These are phyloP conservation scores for Schoenoplectus triqueter DNA, from an alignment of 202 grass and related monocot genomes.

Conservation along the genomic window DNA sequence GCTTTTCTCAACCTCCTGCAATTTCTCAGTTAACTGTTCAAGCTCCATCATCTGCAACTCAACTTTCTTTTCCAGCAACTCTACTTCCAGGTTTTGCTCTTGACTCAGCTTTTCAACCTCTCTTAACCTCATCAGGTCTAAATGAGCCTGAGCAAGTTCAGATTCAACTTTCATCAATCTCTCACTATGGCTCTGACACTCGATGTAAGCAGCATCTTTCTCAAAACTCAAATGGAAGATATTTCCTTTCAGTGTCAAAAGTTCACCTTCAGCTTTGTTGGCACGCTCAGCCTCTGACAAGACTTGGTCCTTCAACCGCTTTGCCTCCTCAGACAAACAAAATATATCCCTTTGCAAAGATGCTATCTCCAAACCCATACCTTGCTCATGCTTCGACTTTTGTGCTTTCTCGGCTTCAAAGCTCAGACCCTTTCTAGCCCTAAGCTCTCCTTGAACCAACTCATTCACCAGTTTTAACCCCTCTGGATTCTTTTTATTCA, in stretches of 20 bases:
- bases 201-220: slow-evolving; percentile 57
- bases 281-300: slow-evolving; percentile 69
- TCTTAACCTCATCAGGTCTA: slow-evolving; percentile 59
- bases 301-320: slow-evolving; percentile 69
- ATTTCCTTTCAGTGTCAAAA: slow-evolving; percentile 62
- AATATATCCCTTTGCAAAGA: slow-evolving; percentile 70
- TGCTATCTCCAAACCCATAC: slow-evolving; percentile 44
- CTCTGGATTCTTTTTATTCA: slow-evolving; percentile 34
- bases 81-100: slow-evolving; percentile 62
- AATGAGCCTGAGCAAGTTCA: slow-evolving; percentile 56
- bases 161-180: slow-evolving; percentile 61
- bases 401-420: slow-evolving; percentile 64
- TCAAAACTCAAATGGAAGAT: slow-evolving; percentile 63
- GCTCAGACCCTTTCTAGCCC: slow-evolving; percentile 61
- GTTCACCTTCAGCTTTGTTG: slow-evolving; percentile 69
- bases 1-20: slow-evolving; percentile 65
- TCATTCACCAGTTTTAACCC: slow-evolving; percentile 75
- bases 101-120: slow-evolving; percentile 66
- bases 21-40: slow-evolving; percentile 55
- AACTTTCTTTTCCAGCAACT: slow-evolving; percentile 65
- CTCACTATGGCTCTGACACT: slow-evolving; percentile 65
- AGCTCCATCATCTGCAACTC: slow-evolving; percentile 78
- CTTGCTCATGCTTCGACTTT: slow-evolving; percentile 54
- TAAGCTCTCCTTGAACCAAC: slow-evolving; percentile 57
- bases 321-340: slow-evolving; percentile 60